Evolutionary conservation across 1,284 basidiomycete genomes (phyloP), one percentile per base, ranked within the genome.

Genomic region (Sporisorium graminicola): DNA sequence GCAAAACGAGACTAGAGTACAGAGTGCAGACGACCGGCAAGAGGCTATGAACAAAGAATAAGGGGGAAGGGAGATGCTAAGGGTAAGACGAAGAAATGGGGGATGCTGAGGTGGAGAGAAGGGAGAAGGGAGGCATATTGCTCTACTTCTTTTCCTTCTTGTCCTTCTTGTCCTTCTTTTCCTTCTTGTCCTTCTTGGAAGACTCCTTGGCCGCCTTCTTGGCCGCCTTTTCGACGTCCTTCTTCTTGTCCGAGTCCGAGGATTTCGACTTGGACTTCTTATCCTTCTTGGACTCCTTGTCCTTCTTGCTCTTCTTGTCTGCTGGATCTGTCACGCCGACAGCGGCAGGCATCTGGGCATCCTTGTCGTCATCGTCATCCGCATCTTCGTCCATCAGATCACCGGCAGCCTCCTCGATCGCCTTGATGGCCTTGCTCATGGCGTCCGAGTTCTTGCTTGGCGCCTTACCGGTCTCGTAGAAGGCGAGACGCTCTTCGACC

Each of bases 401-500:
- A 13, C 91, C 91, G 0, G 88, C 89, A 22, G 92, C 92, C 46
- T 92, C 85, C 43, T 90, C 91, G 56, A 97, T 91, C 58, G 90
- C 90, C 44, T 92, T 90, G 74, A 97, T 86, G 9, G 95, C 95
- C 86, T 93, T 94, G 82, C 91, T 90, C 83, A 97, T 95, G 24
- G 82, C 82, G 57, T 84, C 82, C 53, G 77, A 71, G 64, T 84
- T 84, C 80, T 84, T 84, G 60, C 80, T 72, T 22, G 81, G 82
- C 2, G 82, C 77, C 67, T 83, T 82, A 44, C 82, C 82, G 18
- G 81, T 82, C 77, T 96, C 95, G 88, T 98, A 99, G 88, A 99
- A 99, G 70, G 89, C 89, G 10, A 99, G 89, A 18, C 97, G 91
- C 87, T 99, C 96, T 86, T 99, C 97, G 18, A 99, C 97, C 87